These are phyloP conservation scores for Lodderomyces orthopsilosis DNA, from an alignment of 1,139 yeast species.

Conservation along the genomic window DNA sequence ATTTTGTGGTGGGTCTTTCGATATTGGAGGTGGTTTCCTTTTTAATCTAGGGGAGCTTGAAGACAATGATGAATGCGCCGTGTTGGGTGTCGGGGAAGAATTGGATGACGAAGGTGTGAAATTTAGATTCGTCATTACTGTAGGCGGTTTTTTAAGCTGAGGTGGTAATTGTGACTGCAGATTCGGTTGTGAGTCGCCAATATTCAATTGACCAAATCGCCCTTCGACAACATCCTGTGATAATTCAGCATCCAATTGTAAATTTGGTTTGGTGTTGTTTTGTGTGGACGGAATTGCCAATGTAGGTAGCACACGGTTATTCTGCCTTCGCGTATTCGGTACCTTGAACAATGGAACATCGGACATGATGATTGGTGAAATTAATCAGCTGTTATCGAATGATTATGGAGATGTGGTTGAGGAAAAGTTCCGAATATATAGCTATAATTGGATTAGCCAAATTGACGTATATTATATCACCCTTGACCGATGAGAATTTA, in stretches of 20 bases:
- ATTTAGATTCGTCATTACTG: not conserved
- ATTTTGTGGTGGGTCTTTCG: conserved; percentile 18
- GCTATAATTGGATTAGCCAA: not conserved
- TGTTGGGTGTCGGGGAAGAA: conserved; percentile 11
- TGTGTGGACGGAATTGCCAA: conserved; percentile 14
- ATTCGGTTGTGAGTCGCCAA: not conserved
- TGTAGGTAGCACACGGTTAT: conserved; percentile 13
- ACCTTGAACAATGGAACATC: conserved; percentile 17
- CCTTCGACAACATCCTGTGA: not conserved
- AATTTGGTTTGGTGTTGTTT: conserved; percentile 10
- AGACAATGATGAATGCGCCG: conserved; percentile 7
- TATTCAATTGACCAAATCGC: not conserved
- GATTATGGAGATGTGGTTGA: not conserved
- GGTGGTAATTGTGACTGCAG: not conserved
- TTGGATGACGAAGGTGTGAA: conserved; percentile 9
- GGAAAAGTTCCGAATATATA: not conserved
- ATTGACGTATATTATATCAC: not conserved
- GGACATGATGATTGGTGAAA: conserved; percentile 11
- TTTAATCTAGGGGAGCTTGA: conserved; percentile 17
- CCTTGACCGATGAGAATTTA: too few species aligned
- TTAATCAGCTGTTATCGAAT: too few species aligned
- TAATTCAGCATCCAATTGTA: not conserved
- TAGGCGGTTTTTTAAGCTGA: not conserved
- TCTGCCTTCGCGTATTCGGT: conserved; percentile 15
- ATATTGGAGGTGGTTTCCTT: conserved; percentile 47